A percentile compares a stretch with the other conserved stretches of the same genome.
These are phyloP conservation scores for Colletotrichum filicis DNA, from an alignment of 2,329 filamentous ascomycete species.

Conservation along the genomic window DNA sequence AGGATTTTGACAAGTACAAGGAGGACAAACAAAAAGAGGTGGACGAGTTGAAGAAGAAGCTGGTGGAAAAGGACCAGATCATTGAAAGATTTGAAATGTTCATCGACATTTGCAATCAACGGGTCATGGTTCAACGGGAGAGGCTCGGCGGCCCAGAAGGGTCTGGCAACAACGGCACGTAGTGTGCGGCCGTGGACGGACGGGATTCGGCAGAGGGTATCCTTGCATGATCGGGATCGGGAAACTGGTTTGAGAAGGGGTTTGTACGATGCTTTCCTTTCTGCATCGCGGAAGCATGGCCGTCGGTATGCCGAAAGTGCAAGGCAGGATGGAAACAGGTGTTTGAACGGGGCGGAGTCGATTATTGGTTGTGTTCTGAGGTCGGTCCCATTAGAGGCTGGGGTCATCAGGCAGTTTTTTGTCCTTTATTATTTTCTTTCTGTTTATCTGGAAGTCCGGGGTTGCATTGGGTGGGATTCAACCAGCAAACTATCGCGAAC, in stretches of 20 bases:
- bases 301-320: constrained; percentile 19
- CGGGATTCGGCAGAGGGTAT: not conserved
- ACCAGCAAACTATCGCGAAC: constrained; percentile 31
- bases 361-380: constrained; percentile 17
- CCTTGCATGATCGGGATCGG: constrained; percentile 36
- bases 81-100: constrained; percentile 76
- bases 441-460: constrained; percentile 8
- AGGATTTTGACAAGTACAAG: constrained; percentile 65
- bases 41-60: constrained; percentile 65
- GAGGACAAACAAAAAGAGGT: constrained; percentile 69
- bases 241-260: constrained; percentile 17
- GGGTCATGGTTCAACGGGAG: constrained; percentile 72
- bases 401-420: constrained; percentile 15
- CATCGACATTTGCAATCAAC: constrained; percentile 75
- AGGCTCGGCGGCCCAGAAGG: constrained; percentile 49
- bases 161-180: constrained; percentile 12
- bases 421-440: not conserved
- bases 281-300: constrained; percentile 28
- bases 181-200: not conserved
- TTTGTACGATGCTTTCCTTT: constrained; percentile 33
- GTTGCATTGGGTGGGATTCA: constrained; percentile 33
- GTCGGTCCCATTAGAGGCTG: constrained; percentile 30
- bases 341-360: constrained; percentile 31
- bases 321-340: constrained; percentile 20
- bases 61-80: constrained; percentile 72